Evolutionary conservation across 768 basidiomycete genomes (phyloP), one percentile per base, ranked within the genome.

Genomic region (Tubosaeta sp.): DNA sequence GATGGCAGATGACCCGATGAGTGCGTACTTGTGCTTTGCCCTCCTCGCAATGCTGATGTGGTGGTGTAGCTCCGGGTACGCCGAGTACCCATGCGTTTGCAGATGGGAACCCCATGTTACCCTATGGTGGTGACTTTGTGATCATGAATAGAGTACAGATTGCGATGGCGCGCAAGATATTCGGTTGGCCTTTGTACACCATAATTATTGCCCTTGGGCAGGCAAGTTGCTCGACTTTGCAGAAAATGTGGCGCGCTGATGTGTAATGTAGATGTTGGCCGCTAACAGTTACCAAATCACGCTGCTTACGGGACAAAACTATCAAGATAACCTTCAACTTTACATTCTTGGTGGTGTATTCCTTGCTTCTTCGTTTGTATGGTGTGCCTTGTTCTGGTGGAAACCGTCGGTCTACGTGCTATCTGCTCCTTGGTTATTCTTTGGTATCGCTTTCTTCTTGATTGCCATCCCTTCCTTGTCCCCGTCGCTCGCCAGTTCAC

Each of bases 281-380:
- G 91, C 91, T 3, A 92, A 90, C 27, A 94, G 92, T 62, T 96
- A 94, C 81, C 94, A 96, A 71, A 88, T 95, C 62, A 94, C 92
- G 16, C 72, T 96, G 31, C 76, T 95, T 18, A 86, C 88, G 18
- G 94, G 94, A 46, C 82, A 86, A 60, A 93, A 91, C 59, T 90
- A 84, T 71, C 83, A 90, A 66, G 78, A 83, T 55, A 76, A 87
- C 58, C 54, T 90, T 22, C 89, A 94, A 61, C 78, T 94, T 9
- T 96, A 95, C 63, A 90, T 95, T 44, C 81, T 96, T n/a, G 87
- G 91, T 35, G 83, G 79, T 51, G 83, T 95, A 57, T 95, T 95
- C 76, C 74, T 94, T 29, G 88, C 81, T 3, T 81, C 92, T 9
- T 90, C 93, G 4, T 76, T 82, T 21, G 83, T 89, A 43, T 96